Evolutionary conservation across 768 basidiomycete species (phyloP), one percentile per base, ranked within the genome.

Genomic region (Leccinum subtestaceum): DNA sequence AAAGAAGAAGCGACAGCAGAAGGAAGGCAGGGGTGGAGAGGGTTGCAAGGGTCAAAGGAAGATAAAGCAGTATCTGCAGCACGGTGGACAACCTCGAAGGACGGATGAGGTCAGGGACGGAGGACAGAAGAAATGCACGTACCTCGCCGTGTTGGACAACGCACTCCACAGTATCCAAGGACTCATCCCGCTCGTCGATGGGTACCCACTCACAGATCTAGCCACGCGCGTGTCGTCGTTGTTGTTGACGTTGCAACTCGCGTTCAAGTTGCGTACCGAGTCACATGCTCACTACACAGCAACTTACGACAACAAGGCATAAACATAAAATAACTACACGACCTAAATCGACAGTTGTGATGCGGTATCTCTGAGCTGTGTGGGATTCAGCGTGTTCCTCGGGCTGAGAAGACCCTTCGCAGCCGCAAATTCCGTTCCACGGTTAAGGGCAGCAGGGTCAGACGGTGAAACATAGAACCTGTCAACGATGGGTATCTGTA

Each of bases 401-500:
- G 85, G 84, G 64, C 83, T 88, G 43, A 91, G 77, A 43, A 94
- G 78, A n/a, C 94, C 95, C 71, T 94, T 95, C 56, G 85, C 88
- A 55, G 87, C 85, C 2, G 93, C 95, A 70, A 95, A 95, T 55
- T 92, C 92, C 5, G 83, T 89, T 11, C 81, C 84, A 27, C 95
- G 84, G 36, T 79, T 78, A 21, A 80, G 78, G 5, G 84, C 81
- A 12, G 86, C 85, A 31, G 91, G 89, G 67, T 93, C 91, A 1
- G 90, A 88, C 2, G 91, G 89, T 1, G 88, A 81, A n/a, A 95
- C 91, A 73, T 92, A 93, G 75, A 86, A 96, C 71, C 93, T 87
- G 79, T 98, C 95, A 48, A 91, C 77, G 68, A 98, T 97, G 2
- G 96, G 96, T 63, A 96, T 92, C 71, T 96, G 93, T 19, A 98